Percentiles rank a stretch among this genome's conserved stretches.
Evolutionary conservation across 768 basidiomycete genomes (phyloP).

Genomic region (Inosperma sp.): DNA sequence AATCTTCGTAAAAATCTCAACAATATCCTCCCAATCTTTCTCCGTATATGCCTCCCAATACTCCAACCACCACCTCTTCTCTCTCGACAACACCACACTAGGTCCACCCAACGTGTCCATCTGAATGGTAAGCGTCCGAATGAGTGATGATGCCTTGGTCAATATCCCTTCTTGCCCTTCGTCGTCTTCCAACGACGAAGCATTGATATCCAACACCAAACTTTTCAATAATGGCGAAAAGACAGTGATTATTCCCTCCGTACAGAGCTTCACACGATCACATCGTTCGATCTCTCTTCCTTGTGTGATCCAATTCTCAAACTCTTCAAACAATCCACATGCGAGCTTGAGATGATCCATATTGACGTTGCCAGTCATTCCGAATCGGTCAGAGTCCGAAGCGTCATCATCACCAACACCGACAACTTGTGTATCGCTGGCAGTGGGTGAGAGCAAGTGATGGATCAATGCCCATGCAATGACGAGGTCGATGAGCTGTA

Average conservation of each 20-base stretch:
- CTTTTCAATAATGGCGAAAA: slow-evolving; percentile 23
- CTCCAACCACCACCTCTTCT: slow-evolving; percentile 26
- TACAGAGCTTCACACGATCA: slow-evolving; percentile 28
- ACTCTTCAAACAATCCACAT: slow-evolving; percentile 24
- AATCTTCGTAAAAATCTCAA: slow-evolving; percentile 14
- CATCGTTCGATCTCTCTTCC: slow-evolving; percentile 22
- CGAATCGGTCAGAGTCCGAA: too few species aligned
- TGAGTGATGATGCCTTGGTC: slow-evolving; percentile 19
- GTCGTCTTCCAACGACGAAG: too few species aligned
- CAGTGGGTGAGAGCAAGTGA: slow-evolving; percentile 20
- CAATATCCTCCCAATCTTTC: slow-evolving; percentile 20
- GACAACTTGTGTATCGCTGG: too few species aligned
- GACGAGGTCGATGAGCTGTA: slow-evolving; percentile 25
- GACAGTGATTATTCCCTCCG: slow-evolving; percentile 28
- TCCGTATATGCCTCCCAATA: slow-evolving; percentile 24
- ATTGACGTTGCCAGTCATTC: slow-evolving; percentile 13
- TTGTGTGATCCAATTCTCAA: slow-evolving; percentile 23
- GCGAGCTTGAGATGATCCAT: slow-evolving; percentile 20
- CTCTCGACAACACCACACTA: slow-evolving; percentile 15
- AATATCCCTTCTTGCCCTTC: too few species aligned
- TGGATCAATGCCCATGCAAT: slow-evolving; percentile 28
- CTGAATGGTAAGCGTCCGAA: slow-evolving; percentile 15
- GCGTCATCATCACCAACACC: too few species aligned
- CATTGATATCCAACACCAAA: too few species aligned
- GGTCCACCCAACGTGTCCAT: slow-evolving; percentile 20